Evolutionary conservation across 306 rosid species (phyloP).

Genomic region (Dalbergia cultrata): DNA sequence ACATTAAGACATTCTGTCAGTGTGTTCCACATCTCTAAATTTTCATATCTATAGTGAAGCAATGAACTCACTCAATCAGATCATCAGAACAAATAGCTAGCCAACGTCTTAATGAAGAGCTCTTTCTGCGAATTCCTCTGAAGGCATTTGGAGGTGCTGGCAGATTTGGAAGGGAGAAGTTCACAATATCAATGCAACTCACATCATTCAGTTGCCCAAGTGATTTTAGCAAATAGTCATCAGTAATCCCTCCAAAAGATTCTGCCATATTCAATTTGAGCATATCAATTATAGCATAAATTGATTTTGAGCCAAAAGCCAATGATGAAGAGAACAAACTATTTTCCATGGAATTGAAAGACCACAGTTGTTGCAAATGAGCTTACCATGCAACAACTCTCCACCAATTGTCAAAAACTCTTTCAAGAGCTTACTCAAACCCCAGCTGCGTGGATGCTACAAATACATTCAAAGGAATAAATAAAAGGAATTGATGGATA

Average conservation of each 20-base stretch:
- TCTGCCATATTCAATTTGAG: constrained; percentile 63
- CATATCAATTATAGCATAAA: constrained; percentile 33
- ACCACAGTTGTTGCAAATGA: constrained; percentile 23
- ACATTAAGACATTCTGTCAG: constrained; percentile 36
- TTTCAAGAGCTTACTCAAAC: constrained; percentile 77
- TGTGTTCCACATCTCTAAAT: constrained; percentile 37
- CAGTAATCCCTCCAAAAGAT: constrained; percentile 70
- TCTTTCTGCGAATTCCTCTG: constrained; percentile 89
- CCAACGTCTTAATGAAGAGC: constrained; percentile 94
- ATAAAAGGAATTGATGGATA: constrained; percentile 42
- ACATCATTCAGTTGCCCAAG: constrained; percentile 62
- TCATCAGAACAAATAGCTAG: constrained; percentile 90
- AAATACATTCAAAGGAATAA: constrained; percentile 49
- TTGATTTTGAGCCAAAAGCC: constrained; percentile 40
- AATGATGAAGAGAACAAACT: constrained; percentile 26
- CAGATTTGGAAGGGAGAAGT: constrained; percentile 73
- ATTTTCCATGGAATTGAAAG: constrained; percentile 41
- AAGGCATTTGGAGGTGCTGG: constrained; percentile 85
- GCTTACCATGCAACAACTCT: constrained; percentile 81
- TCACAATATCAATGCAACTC: constrained; percentile 62
- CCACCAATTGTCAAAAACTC: constrained; percentile 78
- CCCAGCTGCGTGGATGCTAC: constrained; percentile 90
- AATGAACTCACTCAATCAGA: constrained; percentile 67
- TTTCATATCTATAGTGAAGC: constrained; percentile 26
- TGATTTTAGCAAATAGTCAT: constrained; percentile 69